Base-by-base conservation (phyloP, 208 protist genomes). In the Trypanosoma melophagium region DNA sequence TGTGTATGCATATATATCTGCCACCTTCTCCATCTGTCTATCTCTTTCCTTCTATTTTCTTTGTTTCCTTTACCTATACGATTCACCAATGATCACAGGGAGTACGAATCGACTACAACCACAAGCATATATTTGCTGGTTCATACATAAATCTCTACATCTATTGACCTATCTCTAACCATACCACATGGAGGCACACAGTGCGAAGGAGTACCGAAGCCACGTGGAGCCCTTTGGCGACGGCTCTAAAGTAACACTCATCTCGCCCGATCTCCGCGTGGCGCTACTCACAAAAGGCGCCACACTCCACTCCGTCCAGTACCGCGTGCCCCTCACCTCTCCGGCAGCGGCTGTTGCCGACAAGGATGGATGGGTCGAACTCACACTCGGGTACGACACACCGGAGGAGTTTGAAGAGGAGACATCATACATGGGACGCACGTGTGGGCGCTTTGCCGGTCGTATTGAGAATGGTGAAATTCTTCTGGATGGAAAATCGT, bases 401-500 rank as follows among this genome's bases (percentile, higher is more conserved):
- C 54, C 54, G 19, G 54, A 59, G 17, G 54, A 59, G 54, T 59
- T 59, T 41, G 54, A 28, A 14, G 2, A 41, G 1, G 54, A 59
- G 1, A 42, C 19, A 13, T 16, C 19, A 10, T 59, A 59, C 28
- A 59, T 59, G 54, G 35, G 52, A 22, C 40, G 40, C 50, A 47
- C 65, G 0, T 64, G 71, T 35, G 87, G 87, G n/a, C 83, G 87
- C 44, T 87, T 72, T 52, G 87, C 84, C 14, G 87, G 87, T 0
- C 82, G 84, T 71, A 88, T 93, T 42, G 87, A 55, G 21, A 71
- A 82, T 49, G 87, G 74, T 22, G 74, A 80, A 51, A 86, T 93
- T 28, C 44, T 54, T 4, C 64, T 93, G 7, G 72, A 83, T 19
- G 66, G 71, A 25, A 78, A 35, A 17, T 62, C 74, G 28, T 89